phyloP scores from a whole-genome alignment of 2,329 filamentous ascomycete genomes.

The Pestalotiopsis fici region DNA sequence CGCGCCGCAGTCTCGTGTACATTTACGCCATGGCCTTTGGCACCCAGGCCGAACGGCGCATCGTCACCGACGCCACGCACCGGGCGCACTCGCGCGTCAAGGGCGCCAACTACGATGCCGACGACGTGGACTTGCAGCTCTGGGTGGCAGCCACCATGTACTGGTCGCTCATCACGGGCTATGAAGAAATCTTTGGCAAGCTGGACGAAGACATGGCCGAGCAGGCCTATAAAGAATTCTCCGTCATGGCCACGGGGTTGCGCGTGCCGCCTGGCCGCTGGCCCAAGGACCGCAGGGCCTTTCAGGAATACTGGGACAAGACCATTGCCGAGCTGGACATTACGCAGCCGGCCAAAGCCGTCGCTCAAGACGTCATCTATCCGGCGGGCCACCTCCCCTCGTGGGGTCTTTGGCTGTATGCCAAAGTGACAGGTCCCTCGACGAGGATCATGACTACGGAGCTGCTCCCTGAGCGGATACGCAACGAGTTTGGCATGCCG shows the following conservation, averaged over 20 bases:
- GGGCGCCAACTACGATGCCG: conserved; percentile 12
- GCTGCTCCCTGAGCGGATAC: conserved; percentile 5
- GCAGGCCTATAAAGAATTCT: conserved; percentile 14
- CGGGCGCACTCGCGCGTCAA: conserved; percentile 13
- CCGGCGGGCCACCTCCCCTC: conserved; percentile 2
- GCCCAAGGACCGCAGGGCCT: conserved; percentile 8
- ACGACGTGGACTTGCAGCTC: conserved; percentile 15
- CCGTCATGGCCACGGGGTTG: conserved; percentile 14
- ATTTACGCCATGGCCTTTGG: conserved; percentile 18
- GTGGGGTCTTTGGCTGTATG: conserved; percentile 2
- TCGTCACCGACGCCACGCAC: conserved; percentile 13
- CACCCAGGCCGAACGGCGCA: conserved; percentile 9
- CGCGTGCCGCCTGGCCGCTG: conserved; percentile 15
- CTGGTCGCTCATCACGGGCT: conserved; percentile 8
- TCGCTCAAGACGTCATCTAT: conserved; percentile 6
- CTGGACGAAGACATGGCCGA: conserved; percentile 11
- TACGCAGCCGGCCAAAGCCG: conserved; percentile 2
- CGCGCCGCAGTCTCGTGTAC: conserved; percentile 4
- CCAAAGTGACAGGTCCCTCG: conserved; percentile 3
- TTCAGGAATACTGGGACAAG: conserved; percentile 6
- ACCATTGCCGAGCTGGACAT: conserved; percentile 5
- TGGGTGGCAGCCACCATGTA: conserved; percentile 18
- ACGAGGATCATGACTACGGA: conserved; percentile 5
- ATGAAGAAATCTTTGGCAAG: conserved; percentile 13
- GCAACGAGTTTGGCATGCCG: conserved; percentile 8